These are phyloP conservation scores for Choiromyces venosus DNA, from an alignment of 495 filamentous ascomycete species.

Conservation along the genomic window DNA sequence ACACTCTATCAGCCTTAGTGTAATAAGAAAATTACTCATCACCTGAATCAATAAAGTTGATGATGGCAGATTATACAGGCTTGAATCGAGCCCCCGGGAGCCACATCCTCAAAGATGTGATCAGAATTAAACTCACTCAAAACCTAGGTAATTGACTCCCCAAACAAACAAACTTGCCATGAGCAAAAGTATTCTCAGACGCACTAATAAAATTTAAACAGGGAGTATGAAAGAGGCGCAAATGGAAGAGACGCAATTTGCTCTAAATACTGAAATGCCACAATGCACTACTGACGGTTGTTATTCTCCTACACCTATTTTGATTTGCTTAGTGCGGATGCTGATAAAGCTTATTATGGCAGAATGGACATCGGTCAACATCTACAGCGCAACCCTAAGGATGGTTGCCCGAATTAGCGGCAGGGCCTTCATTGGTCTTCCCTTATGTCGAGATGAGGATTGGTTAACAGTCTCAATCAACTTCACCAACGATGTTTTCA, in stretches of 20 bases:
- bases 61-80: not conserved
- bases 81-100: too few relatives aligned
- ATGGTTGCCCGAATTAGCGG: constrained; percentile 56
- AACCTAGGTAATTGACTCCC: not conserved
- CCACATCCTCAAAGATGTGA: too few relatives aligned
- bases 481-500: constrained; percentile 54
- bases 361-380: constrained; percentile 47
- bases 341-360: not conserved
- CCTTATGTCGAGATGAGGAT: constrained; percentile 51
- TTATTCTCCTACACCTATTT: not conserved
- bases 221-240: constrained; percentile 13
- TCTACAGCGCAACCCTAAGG: constrained; percentile 45
- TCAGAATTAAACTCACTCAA: not conserved
- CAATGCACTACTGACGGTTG: constrained; percentile 8
- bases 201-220: constrained; percentile 7
- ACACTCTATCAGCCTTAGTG: not conserved
- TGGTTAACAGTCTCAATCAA: constrained; percentile 56
- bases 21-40: not conserved
- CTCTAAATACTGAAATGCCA: constrained; percentile 16
- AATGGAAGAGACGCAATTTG: constrained; percentile 16
- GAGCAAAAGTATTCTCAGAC: not conserved
- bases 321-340: not conserved
- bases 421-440: constrained; percentile 54
- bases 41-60: not conserved
- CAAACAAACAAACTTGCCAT: not conserved